These are phyloP conservation scores for Calamus simplicifolius DNA, from an alignment of 176 grass and related monocot species.

Conservation along the genomic window DNA sequence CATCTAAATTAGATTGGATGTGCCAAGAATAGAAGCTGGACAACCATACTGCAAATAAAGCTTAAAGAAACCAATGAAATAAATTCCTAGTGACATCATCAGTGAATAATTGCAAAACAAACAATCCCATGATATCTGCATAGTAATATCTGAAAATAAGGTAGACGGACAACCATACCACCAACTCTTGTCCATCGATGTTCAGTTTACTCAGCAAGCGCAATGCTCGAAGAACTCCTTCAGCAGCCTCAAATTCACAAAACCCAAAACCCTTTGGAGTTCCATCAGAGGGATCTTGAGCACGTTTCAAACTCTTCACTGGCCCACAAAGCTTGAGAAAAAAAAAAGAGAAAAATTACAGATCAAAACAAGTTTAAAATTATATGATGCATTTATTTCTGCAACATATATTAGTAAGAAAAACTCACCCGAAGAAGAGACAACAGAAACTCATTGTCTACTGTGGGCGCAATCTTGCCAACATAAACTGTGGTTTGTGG, in stretches of 20 bases:
- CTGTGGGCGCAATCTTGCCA: conserved; percentile 86
- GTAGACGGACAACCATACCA: conserved; percentile 46
- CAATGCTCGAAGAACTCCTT: conserved; percentile 80
- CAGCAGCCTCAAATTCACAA: conserved; percentile 98
- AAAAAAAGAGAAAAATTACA: not conserved
- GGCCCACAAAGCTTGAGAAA: conserved; percentile 72
- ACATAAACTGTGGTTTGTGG: conserved; percentile 96
- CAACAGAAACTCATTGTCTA: conserved; percentile 93
- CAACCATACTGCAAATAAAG: too few species aligned
- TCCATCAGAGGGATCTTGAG: conserved; percentile 86
- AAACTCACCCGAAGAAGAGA: conserved; percentile 69
- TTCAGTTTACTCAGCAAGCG: conserved; percentile 85
- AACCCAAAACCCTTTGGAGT: conserved; percentile 88
- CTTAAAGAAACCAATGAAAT: too few species aligned
- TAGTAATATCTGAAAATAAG: not conserved
- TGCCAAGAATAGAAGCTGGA: too few species aligned
- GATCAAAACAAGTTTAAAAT: too few species aligned
- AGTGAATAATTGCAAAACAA: too few species aligned
- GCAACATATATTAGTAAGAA: not conserved
- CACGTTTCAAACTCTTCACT: conserved; percentile 96
- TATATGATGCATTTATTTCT: too few species aligned
- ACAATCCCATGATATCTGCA: too few species aligned
- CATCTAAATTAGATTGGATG: too few species aligned
- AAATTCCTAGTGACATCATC: too few species aligned
- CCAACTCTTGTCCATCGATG: conserved; percentile 87